Conservation (phyloP, 164 flowering plant genomes). For the Vitis rotundifolia region DNA sequence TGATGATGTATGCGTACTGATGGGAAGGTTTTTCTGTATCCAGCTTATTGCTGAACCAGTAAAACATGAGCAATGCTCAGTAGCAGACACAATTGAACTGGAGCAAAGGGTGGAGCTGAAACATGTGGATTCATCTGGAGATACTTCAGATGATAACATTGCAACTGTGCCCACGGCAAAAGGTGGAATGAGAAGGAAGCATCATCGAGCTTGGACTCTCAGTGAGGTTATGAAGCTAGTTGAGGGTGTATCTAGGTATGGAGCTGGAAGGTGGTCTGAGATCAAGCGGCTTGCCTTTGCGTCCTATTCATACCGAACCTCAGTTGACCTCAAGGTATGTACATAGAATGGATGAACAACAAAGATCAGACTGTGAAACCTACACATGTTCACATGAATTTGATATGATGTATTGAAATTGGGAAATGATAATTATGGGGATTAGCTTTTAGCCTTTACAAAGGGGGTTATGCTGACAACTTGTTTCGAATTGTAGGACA, state of each 20-base stretch:
- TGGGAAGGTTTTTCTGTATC: not conserved
- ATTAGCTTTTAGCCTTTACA: not conserved
- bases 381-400: not conserved
- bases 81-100: constrained; percentile 17
- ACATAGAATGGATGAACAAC: not conserved
- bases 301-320: constrained; percentile 77
- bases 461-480: not conserved
- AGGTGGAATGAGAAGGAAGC: constrained; percentile 82
- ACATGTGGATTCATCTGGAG: constrained; percentile 37
- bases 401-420: not conserved
- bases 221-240: constrained; percentile 84
- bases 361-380: not conserved
- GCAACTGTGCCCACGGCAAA: constrained; percentile 53
- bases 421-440: not conserved
- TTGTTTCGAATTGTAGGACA: constrained; percentile 58
- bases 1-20: not conserved
- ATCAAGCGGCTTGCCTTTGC: constrained; percentile 85
- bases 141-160: constrained; percentile 47
- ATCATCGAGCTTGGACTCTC: constrained; percentile 94
- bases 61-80: constrained; percentile 22
- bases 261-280: constrained; percentile 99
- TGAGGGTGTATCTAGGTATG: constrained; percentile 91
- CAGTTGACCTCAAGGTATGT: constrained; percentile 93
- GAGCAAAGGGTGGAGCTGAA: constrained; percentile 30
- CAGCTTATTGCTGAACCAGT: constrained; percentile 37